Percentiles rank a stretch among this genome's conserved stretches.
Evolutionary conservation across 768 basidiomycete species (phyloP).

Genomic region (Mycena chlorophos): DNA sequence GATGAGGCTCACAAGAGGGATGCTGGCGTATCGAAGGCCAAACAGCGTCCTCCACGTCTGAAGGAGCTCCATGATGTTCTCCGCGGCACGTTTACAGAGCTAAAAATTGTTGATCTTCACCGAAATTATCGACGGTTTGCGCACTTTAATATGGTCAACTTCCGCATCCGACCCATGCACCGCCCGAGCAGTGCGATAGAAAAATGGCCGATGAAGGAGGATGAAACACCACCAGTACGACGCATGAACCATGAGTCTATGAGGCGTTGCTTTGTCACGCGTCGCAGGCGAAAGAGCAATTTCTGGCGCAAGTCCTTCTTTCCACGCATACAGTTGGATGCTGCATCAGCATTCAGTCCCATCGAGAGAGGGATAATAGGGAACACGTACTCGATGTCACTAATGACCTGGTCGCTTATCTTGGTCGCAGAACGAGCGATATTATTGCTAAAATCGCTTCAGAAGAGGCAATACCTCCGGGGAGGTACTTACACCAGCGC

Average conservation of each 20-base stretch:
- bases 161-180: conserved; percentile 17
- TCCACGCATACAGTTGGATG: conserved; percentile 24
- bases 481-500: conserved; percentile 35
- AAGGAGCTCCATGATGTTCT: conserved; percentile 35
- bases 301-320: conserved; percentile 26
- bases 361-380: background rate
- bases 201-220: conserved; percentile 42
- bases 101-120: conserved; percentile 14
- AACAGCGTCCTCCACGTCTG: conserved; percentile 31
- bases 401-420: background rate
- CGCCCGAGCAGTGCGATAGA: conserved; percentile 25
- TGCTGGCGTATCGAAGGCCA: background rate
- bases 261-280: conserved; percentile 32
- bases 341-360: conserved; percentile 1
- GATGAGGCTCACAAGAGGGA: background rate
- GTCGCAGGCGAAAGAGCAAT: conserved; percentile 33
- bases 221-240: conserved; percentile 38
- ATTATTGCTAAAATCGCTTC: conserved; percentile 2
- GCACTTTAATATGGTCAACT: conserved; percentile 35
- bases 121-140: background rate
- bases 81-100: conserved; percentile 36
- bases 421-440: background rate
- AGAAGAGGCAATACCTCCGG: background rate
- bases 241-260: conserved; percentile 36
- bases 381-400: conserved; percentile 15